A percentile compares a stretch with the other conserved stretches of the same genome.
phyloP scores from a whole-genome alignment of 192 early-diverging fungal species.

The Backusella macrospora region DNA sequence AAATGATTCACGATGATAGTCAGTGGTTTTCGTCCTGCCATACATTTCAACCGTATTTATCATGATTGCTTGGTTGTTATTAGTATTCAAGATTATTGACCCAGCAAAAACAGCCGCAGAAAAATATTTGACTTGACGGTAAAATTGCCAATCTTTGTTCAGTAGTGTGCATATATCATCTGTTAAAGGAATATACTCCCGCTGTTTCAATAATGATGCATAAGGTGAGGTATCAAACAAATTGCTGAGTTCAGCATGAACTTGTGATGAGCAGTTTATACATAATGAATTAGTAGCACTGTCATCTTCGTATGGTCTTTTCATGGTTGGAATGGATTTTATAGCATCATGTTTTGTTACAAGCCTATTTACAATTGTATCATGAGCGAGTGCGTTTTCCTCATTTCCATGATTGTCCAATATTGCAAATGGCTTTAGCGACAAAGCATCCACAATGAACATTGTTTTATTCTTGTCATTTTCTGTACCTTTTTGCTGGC shows the following conservation, averaged over 20 bases:
- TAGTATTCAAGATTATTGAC: slow-evolving; percentile 27
- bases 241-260: slow-evolving; percentile 14
- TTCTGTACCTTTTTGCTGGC: background rate
- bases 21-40: slow-evolving; percentile 20
- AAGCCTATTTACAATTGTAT: background rate
- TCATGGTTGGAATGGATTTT: background rate
- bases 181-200: slow-evolving; percentile 14
- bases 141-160: slow-evolving; percentile 37
- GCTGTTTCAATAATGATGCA: slow-evolving; percentile 6
- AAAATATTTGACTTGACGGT: slow-evolving; percentile 27
- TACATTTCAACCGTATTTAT: slow-evolving; percentile 35
- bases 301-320: slow-evolving; percentile 4
- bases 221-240: slow-evolving; percentile 23
- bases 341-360: background rate
- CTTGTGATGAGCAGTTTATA: slow-evolving; percentile 13
- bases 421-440: background rate
- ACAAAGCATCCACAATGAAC: slow-evolving; percentile 2
- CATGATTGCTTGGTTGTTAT: slow-evolving; percentile 27
- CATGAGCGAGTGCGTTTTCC: slow-evolving; percentile 14
- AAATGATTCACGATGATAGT: slow-evolving; percentile 32
- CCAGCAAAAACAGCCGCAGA: slow-evolving; percentile 31
- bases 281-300: slow-evolving; percentile 16
- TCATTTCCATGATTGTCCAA: slow-evolving; percentile 1
- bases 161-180: slow-evolving; percentile 13
- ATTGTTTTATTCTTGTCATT: background rate